A percentile compares a stretch with the other conserved stretches of the same genome.
Evolutionary conservation across 2,329 filamentous ascomycete genomes (phyloP).

Genomic region (Fusarium sp.): DNA sequence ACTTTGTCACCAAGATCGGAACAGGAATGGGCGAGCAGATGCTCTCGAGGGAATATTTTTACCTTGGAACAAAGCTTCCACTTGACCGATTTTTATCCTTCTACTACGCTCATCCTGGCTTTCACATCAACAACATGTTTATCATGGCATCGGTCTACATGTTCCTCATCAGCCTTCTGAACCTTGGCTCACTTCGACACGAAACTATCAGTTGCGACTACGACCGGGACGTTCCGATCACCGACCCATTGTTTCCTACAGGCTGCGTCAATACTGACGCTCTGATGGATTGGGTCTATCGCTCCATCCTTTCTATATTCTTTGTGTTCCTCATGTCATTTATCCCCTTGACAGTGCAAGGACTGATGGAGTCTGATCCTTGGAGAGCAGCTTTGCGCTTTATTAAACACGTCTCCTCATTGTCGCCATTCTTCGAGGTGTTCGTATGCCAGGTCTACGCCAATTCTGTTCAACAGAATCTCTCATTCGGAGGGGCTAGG

Average conservation of each 20-base stretch:
- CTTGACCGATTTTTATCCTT: background rate
- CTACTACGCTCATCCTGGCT: background rate
- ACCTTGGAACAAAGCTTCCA: background rate
- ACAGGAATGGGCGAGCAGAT: background rate
- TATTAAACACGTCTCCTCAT: background rate
- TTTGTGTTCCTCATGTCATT: slow-evolving; percentile 2
- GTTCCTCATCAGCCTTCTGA: background rate
- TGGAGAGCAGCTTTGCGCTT: background rate
- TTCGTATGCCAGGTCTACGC: background rate
- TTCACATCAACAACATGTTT: background rate
- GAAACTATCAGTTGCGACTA: slow-evolving; percentile 1
- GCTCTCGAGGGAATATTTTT: background rate
- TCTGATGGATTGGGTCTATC: slow-evolving; percentile 1
- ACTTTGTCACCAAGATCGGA: background rate
- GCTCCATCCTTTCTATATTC: background rate
- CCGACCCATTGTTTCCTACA: background rate
- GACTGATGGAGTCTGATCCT: background rate
- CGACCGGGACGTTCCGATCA: background rate
- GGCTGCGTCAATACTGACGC: slow-evolving; percentile 1
- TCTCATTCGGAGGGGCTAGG: background rate
- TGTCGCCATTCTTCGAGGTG: background rate
- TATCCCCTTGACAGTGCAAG: background rate
- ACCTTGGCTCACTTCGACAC: background rate
- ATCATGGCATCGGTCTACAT: background rate
- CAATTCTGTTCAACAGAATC: background rate